Evolutionary conservation across 2,329 filamentous ascomycete genomes (phyloP).

Genomic region (Sordariomycetes sp.): DNA sequence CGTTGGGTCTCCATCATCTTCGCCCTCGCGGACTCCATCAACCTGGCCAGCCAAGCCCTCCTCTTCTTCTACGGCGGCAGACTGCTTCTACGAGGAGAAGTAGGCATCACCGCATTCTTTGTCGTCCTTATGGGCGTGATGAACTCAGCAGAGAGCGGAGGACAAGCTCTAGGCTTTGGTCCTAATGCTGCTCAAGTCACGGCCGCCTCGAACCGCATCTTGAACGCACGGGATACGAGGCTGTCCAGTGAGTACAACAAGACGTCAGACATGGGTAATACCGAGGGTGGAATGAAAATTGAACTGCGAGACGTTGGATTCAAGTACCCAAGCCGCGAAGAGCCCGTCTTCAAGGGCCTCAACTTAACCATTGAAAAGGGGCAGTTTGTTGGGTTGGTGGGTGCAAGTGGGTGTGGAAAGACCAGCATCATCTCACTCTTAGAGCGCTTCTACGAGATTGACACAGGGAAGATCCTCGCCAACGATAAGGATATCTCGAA

Average conservation of each 20-base stretch:
- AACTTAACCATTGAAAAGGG: constrained; percentile 57
- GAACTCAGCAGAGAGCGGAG: constrained; percentile 58
- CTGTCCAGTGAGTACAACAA: constrained; percentile 30
- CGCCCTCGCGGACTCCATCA: constrained; percentile 59
- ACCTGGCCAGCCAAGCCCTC: constrained; percentile 53
- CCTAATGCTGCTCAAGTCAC: constrained; percentile 54
- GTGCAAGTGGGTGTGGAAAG: constrained; percentile 63
- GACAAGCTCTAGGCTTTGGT: constrained; percentile 58
- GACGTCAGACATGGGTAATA: constrained; percentile 33
- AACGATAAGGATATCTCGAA: constrained; percentile 50
- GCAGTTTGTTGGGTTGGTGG: constrained; percentile 62
- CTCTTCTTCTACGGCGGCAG: constrained; percentile 59
- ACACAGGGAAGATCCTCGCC: constrained; percentile 54
- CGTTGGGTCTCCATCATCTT: constrained; percentile 56
- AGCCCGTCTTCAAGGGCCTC: constrained; percentile 49
- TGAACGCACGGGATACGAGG: constrained; percentile 37
- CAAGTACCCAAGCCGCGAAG: constrained; percentile 48
- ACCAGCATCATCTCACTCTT: constrained; percentile 59
- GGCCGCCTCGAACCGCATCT: constrained; percentile 50
- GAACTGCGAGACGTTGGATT: constrained; percentile 49
- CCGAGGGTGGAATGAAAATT: constrained; percentile 42
- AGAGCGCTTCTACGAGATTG: constrained; percentile 61
- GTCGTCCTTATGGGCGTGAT: constrained; percentile 57
- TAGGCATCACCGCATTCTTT: constrained; percentile 36
- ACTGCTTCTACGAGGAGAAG: constrained; percentile 44